Conservation (phyloP, 2,329 filamentous ascomycete species). For the Colletotrichum neosansevieriae region DNA sequence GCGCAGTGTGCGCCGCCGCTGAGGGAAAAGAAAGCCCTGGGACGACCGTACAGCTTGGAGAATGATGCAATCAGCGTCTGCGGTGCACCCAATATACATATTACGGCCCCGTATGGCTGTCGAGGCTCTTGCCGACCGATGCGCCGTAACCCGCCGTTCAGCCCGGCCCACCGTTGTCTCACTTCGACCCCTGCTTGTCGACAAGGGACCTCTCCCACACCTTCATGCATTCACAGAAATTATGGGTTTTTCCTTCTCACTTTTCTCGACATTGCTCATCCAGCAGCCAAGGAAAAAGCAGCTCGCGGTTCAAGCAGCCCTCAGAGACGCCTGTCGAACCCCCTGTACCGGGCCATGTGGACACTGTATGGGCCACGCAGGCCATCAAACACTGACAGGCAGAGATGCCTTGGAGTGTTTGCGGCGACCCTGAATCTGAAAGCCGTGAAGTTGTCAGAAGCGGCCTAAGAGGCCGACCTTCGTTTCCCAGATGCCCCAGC, state of each 20-base stretch:
- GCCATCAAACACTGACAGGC: not conserved
- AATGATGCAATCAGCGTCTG: slow-evolving; percentile 39
- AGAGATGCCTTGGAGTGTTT: not conserved
- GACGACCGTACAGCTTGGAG: slow-evolving; percentile 25
- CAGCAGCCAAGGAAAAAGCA: slow-evolving; percentile 10
- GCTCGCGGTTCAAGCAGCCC: slow-evolving; percentile 9
- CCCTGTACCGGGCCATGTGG: not conserved
- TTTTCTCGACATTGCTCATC: slow-evolving; percentile 2
- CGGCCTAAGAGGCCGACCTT: not conserved
- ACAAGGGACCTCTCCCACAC: slow-evolving; percentile 43
- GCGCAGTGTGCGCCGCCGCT: slow-evolving; percentile 9
- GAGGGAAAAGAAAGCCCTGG: slow-evolving; percentile 28
- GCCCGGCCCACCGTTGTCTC: slow-evolving; percentile 41
- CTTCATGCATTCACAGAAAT: slow-evolving; percentile 40
- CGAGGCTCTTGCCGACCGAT: slow-evolving; percentile 43
- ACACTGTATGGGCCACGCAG: not conserved
- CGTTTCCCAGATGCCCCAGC: not conserved
- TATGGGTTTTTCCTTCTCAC: slow-evolving; percentile 8
- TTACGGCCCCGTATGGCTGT: slow-evolving; percentile 36
- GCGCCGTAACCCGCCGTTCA: slow-evolving; percentile 41
- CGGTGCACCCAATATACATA: slow-evolving; percentile 37
- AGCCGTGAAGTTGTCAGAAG: not conserved
- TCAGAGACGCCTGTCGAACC: not conserved
- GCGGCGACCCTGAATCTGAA: not conserved
- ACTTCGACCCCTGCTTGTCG: slow-evolving; percentile 41